Percentiles rank a stretch among this genome's conserved stretches.
phyloP scores from a whole-genome alignment of 1,284 basidiomycete genomes.

The Vanrija humicola region DNA sequence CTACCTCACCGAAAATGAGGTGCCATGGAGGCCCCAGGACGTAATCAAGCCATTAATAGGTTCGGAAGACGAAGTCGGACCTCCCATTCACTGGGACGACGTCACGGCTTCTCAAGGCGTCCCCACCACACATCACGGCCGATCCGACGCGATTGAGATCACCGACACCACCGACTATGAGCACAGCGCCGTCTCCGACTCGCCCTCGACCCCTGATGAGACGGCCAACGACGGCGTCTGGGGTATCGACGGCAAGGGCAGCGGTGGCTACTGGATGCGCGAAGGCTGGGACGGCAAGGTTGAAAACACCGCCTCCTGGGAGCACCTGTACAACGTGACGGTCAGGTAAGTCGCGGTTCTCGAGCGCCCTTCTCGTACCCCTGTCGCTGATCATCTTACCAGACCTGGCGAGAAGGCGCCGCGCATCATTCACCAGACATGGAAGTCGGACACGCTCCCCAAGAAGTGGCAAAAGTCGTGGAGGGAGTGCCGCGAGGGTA shows the following conservation, averaged over 20 bases:
- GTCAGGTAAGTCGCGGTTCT: slow-evolving; percentile 26
- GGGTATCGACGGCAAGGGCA: slow-evolving; percentile 43
- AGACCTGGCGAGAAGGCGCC: slow-evolving; percentile 67
- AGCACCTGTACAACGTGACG: slow-evolving; percentile 40
- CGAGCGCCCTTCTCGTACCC: background rate
- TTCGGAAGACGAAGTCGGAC: background rate
- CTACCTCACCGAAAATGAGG: slow-evolving; percentile 73
- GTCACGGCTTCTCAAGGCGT: too few species aligned
- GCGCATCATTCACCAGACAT: slow-evolving; percentile 95
- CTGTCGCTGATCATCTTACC: background rate
- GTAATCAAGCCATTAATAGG: slow-evolving; percentile 14
- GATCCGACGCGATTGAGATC: slow-evolving; percentile 12
- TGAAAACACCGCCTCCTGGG: slow-evolving; percentile 33
- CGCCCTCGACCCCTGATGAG: background rate
- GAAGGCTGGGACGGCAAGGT: slow-evolving; percentile 45
- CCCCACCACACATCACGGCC: background rate
- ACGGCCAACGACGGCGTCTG: slow-evolving; percentile 21
- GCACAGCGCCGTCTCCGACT: background rate
- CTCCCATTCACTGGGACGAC: too few species aligned
- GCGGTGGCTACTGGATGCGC: slow-evolving; percentile 46
- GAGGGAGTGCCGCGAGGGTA: slow-evolving; percentile 75
- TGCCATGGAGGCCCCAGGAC: slow-evolving; percentile 56
- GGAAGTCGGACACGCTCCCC: slow-evolving; percentile 88
- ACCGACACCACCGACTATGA: background rate
- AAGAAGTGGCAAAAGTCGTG: slow-evolving; percentile 75